These are phyloP conservation scores for Nothopassalora personata DNA, from an alignment of 2,329 filamentous ascomycete species.

Conservation along the genomic window DNA sequence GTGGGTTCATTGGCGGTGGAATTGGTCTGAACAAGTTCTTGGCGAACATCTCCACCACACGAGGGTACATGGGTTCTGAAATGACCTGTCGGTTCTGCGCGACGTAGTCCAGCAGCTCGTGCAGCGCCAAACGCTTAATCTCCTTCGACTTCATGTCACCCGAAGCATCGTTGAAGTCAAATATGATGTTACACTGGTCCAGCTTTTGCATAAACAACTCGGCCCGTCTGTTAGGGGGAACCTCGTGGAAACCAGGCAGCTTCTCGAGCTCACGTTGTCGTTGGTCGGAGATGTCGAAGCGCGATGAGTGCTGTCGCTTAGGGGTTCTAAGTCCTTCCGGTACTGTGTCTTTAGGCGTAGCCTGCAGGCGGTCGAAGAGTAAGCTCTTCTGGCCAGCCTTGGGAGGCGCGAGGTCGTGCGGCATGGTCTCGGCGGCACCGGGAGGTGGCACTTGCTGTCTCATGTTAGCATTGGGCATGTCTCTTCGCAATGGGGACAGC, in stretches of 20 bases:
- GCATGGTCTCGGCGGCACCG: conserved; percentile 94
- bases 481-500: neutral
- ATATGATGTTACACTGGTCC: conserved; percentile 99
- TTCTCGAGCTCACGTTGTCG: conserved; percentile 86
- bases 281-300: conserved; percentile 96
- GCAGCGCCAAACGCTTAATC: conserved; percentile 92
- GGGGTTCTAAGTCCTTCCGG: conserved; percentile 92
- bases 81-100: conserved; percentile 98
- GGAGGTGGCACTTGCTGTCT: conserved; percentile 81
- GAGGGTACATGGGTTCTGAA: conserved; percentile 97
- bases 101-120: conserved; percentile 95
- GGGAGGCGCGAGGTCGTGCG: conserved; percentile 88
- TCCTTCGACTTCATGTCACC: conserved; percentile 99
- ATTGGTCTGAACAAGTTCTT: conserved; percentile 98
- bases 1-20: conserved; percentile 92
- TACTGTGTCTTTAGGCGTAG: conserved; percentile 84
- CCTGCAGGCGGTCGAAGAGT: conserved; percentile 82
- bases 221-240: conserved; percentile 87
- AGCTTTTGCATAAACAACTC: conserved; percentile 99
- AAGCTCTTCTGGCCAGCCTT: conserved; percentile 86
- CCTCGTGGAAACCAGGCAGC: conserved; percentile 94
- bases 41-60: conserved; percentile 97
- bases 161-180: conserved; percentile 97
- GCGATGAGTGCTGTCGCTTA: conserved; percentile 92
- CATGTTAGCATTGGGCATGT: conserved; percentile 8